Conservation (phyloP, 2,329 filamentous ascomycete genomes). For the Torrubiella hemipterigena region DNA sequence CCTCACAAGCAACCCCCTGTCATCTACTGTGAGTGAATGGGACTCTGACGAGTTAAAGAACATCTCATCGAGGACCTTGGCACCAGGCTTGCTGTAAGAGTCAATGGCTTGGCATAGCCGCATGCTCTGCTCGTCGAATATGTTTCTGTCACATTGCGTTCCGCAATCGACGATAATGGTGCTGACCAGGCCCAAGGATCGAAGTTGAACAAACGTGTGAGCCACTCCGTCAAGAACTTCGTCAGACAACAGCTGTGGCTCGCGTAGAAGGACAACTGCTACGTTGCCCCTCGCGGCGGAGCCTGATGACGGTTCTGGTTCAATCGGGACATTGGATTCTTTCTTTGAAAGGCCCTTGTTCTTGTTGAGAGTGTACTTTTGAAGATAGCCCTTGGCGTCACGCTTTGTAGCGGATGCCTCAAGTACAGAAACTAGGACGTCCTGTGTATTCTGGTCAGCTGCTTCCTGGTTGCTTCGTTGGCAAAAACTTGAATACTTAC, state of each 20-base stretch:
- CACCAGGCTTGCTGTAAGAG: slow-evolving; percentile 52
- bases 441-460: slow-evolving; percentile 31
- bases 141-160: slow-evolving; percentile 23
- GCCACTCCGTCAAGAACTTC: slow-evolving; percentile 62
- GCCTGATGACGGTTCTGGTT: slow-evolving; percentile 10
- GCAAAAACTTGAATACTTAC: slow-evolving; percentile 10
- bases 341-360: slow-evolving; percentile 12
- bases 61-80: slow-evolving; percentile 43
- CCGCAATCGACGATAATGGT: slow-evolving; percentile 72
- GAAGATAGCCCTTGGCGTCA: slow-evolving; percentile 83
- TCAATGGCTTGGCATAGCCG: slow-evolving; percentile 68
- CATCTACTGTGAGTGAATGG: slow-evolving; percentile 17
- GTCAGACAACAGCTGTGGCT: slow-evolving; percentile 59
- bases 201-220: slow-evolving; percentile 73
- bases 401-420: slow-evolving; percentile 84
- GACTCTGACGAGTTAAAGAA: slow-evolving; percentile 4
- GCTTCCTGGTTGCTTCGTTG: background rate
- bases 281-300: slow-evolving; percentile 38
- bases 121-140: slow-evolving; percentile 51
- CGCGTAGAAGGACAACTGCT: slow-evolving; percentile 74
- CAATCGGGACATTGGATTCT: slow-evolving; percentile 3
- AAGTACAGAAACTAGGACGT: slow-evolving; percentile 77
- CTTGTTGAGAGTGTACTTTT: slow-evolving; percentile 53
- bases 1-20: slow-evolving; percentile 17
- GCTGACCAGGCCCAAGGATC: slow-evolving; percentile 68